Evolutionary conservation across 164 flowering plant genomes (phyloP), one percentile per base, ranked within the genome.

Genomic region (Pachysandra terminalis): DNA sequence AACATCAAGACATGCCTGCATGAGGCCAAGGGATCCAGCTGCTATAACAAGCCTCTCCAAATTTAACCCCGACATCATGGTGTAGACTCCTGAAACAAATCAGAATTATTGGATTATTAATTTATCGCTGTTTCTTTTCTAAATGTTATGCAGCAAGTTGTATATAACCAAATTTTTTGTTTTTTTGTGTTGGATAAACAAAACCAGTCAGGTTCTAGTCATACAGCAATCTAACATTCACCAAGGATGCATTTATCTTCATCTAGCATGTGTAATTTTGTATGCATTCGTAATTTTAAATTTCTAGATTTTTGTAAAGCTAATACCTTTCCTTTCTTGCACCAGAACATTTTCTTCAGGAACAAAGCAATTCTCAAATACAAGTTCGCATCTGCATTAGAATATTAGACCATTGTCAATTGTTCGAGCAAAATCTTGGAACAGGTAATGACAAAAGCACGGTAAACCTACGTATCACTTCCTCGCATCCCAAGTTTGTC

Each of bases 1-100:
- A 64, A 65, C 82, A 79, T 96, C 99, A 74, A 96, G 86, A 77
- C 97, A 93, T 68, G 99, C 95, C 72, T 93, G 98, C 99, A 96
- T 96, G 21, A 93, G 81, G 49, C 99, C 99, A 68, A 96, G 78
- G 15, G 99, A 98, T 14, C 96, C 99, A 67, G 84, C 90, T 12
- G 99, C 90, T 68, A 96, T 76, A 77, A 96, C 99, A 81, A 96
- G 93, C 81, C n/a, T n/a, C n/a, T n/a, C n/a, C n/a, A n/a, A n/a
- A n/a, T n/a, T n/a, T n/a, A n/a, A n/a, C n/a, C n/a, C n/a, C n/a
- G n/a, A n/a, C n/a, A n/a, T n/a, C n/a, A n/a, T n/a, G n/a, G n/a
- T n/a, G n/a, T n/a, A n/a, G n/a, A n/a, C n/a, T n/a, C n/a, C n/a
- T n/a, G n/a, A n/a, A n/a, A n/a, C n/a, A n/a, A n/a, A n/a, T n/a